Evolutionary conservation across 2,329 filamentous ascomycete species (phyloP), one percentile per base, ranked within the genome.

Genomic region (Venturia aucupariae): DNA sequence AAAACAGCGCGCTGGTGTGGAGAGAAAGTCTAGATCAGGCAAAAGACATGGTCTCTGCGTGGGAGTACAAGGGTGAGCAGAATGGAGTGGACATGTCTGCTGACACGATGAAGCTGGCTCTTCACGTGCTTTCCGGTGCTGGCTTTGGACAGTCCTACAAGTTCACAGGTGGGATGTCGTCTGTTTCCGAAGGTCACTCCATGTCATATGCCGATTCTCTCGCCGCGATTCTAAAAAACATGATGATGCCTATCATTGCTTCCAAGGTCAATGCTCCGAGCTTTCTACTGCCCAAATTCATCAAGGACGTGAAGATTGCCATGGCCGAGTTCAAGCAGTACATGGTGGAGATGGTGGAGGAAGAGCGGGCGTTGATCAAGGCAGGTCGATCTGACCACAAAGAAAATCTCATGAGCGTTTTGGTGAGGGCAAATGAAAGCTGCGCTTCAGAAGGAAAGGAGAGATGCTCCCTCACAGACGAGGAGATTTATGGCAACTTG

Each of bases 401-500:
- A 42, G 62, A 27, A 10, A 64, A 64, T 41, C 22, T 64, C 5
- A 64, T 64, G 62, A 59, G 46, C 32, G 38, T 48, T 13, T 44
- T 64, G 32, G 48, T 64, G 22, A 46, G 62, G n/a, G 46, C 51
- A 8, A 57, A 55, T 15, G 62, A 64, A 24, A 32, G 15, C 8
- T 64, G 30, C 13, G 44, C 42, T 11, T 38, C 42, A 27, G 30
- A 64, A 32, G 62, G 62, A 38, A 64, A 59, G 46, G 62, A 46
- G 10, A 30, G 32, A 32, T 6, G 5, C 11, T 35, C 42, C 11
- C 62, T 64, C 27, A 39, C 46, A 1, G 46, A 64, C 22, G 62
- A 64, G 27, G 62, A 64, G 51, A 64, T 64, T 10, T 57, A 59
- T 24, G 62, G 62, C n/a, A 64, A 64, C 51, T 46, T 64, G 15